phyloP scores from a whole-genome alignment of 164 flowering plant genomes.

The Kalanchoe fedtschenkoi region DNA sequence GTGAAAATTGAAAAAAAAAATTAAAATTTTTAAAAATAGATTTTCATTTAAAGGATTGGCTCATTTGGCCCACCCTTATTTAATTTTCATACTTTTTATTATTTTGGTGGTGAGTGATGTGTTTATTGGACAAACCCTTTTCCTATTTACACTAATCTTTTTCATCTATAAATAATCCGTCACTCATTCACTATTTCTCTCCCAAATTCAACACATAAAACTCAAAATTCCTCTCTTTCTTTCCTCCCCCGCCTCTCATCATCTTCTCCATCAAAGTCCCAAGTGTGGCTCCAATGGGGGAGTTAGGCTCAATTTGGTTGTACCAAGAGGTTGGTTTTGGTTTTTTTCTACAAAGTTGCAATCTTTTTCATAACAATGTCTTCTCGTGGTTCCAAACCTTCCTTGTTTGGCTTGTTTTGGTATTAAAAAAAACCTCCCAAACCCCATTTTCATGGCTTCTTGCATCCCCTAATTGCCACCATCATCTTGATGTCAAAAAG shows the following conservation, averaged over 20 bases:
- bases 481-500: neutral
- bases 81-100: neutral
- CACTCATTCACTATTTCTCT: neutral
- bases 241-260: neutral
- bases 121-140: neutral
- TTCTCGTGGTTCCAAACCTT: neutral
- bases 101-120: neutral
- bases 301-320: conserved; percentile 32
- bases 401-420: neutral
- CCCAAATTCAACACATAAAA: conserved; percentile 1
- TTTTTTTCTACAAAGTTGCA: too few species aligned
- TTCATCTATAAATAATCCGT: neutral
- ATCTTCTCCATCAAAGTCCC: neutral
- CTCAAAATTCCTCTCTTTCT: too few species aligned
- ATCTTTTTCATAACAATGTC: neutral
- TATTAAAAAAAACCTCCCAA: neutral
- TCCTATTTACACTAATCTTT: neutral
- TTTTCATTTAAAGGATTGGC: neutral
- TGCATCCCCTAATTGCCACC: too few species aligned
- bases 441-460: neutral
- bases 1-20: neutral
- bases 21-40: neutral
- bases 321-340: conserved; percentile 32
- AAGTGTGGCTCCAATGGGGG: conserved; percentile 19
- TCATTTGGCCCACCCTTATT: neutral